These are phyloP conservation scores for Ustilago hordei DNA, from an alignment of 1,284 basidiomycete species.

Conservation along the genomic window DNA sequence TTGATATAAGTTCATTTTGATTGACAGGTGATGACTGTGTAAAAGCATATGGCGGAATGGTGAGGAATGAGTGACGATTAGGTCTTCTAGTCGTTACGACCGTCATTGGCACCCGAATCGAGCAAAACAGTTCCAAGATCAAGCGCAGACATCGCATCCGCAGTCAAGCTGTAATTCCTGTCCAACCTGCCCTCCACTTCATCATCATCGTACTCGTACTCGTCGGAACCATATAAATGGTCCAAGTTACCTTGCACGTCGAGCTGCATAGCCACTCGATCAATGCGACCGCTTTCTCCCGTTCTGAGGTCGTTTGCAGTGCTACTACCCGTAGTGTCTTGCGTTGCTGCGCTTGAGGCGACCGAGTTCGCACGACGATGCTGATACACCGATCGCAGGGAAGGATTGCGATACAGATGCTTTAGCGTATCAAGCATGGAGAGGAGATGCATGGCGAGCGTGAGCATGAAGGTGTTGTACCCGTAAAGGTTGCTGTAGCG, in stretches of 20 bases:
- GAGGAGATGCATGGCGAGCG: conserved; percentile 22
- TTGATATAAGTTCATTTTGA: background rate
- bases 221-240: background rate
- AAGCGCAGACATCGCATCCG: conserved; percentile 16
- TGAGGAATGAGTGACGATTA: background rate
- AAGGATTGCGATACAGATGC: conserved; percentile 18
- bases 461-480: conserved; percentile 48
- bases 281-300: background rate
- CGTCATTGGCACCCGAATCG: conserved; percentile 1
- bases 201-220: background rate
- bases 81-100: background rate
- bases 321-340: background rate
- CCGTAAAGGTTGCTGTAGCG: conserved; percentile 37
- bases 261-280: background rate
- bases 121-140: conserved; percentile 10
- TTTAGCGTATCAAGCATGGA: conserved; percentile 39
- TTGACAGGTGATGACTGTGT: background rate
- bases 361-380: background rate
- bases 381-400: background rate
- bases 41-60: background rate
- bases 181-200: background rate
- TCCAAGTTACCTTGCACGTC: background rate
- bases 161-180: conserved; percentile 18
- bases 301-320: background rate
- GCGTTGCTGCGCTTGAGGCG: conserved; percentile 3